These are phyloP conservation scores for Malassezia furfur DNA, from an alignment of 1,284 basidiomycete genomes.

Conservation along the genomic window DNA sequence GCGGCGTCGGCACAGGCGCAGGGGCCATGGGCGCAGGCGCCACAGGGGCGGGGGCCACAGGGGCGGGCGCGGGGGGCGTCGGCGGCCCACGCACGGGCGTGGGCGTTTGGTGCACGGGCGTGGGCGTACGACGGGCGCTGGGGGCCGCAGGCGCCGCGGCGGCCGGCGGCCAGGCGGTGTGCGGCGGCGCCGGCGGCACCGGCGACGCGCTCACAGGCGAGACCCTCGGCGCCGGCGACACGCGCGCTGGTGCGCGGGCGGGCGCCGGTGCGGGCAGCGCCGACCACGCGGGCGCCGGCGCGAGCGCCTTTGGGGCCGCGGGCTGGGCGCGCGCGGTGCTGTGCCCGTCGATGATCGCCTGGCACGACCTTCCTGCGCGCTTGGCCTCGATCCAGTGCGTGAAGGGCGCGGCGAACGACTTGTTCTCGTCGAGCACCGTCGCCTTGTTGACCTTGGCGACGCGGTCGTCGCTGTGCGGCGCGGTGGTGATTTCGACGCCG, in stretches of 20 bases:
- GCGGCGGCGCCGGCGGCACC: too few relatives aligned
- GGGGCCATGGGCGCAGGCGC: background rate
- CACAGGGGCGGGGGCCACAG: background rate
- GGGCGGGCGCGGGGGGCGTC: too few relatives aligned
- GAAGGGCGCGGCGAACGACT: conserved; percentile 47
- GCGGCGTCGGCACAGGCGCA: background rate
- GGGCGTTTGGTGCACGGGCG: too few relatives aligned
- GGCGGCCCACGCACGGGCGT: too few relatives aligned
- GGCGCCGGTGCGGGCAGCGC: too few relatives aligned
- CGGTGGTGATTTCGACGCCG: conserved; percentile 40
- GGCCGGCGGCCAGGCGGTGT: too few relatives aligned
- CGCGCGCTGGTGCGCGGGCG: too few relatives aligned
- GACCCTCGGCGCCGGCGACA: too few relatives aligned
- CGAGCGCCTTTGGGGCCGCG: background rate
- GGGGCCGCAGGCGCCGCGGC: too few relatives aligned
- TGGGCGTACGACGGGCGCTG: too few relatives aligned
- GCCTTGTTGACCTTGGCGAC: conserved; percentile 28
- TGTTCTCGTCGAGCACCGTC: conserved; percentile 54
- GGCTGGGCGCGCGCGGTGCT: background rate
- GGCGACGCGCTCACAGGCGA: too few relatives aligned
- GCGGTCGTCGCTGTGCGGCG: conserved; percentile 17
- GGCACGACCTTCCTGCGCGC: conserved; percentile 56
- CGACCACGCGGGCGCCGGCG: background rate
- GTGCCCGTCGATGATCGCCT: conserved; percentile 68
- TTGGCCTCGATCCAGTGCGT: conserved; percentile 61